Base-by-base conservation (phyloP, 768 basidiomycete species). In the Sporobolomyces roseus region DNA sequence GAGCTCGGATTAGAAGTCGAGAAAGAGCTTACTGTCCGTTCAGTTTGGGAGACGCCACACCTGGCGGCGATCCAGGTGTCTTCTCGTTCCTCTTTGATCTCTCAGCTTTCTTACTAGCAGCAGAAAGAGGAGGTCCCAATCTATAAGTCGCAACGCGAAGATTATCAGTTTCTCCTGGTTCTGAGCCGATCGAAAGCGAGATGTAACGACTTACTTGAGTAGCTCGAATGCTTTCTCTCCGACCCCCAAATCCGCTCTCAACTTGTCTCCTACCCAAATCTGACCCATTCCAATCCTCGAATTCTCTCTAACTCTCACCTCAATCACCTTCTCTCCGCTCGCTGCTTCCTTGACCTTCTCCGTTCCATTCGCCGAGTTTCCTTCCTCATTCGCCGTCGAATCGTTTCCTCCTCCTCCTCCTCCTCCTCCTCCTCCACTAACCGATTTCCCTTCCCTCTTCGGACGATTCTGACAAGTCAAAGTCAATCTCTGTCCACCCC, bases 221-320 rank as follows among this genome's bases (percentile, higher is more conserved):
- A 74, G 51, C 49, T 70, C 69, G 33, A 49, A 74, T n/a, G 27
- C 53, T 3, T 61, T 59, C 2, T 61, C 68, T 41, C 17, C 38
- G 17, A 65, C 1, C 16, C 59, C 59, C 29, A 71, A 33, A 32
- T 70, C 65, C 19, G 27, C 35, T 36, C 68, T 27, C 14, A 54
- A 51, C 13, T n/a, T 38, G 41, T 63, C 49, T 1, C 65, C 54
- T 0, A 65, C 36, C 72, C 72, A 74, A 2, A 59, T 54, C 36
- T 74, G 72, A 9, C 65, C 72, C 1, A 6, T 14, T 29, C 63
- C 45, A 19, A 74, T 59, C 1, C 4, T 27, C n/a, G 21, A 29
- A 2, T 45, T 38, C 52, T 30, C 63, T 27, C 48, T 36, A 2
- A 74, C 25, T 23, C 33, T 21, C 3, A 70, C 72, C 29, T 70